A percentile compares a stretch with the other conserved stretches of the same genome.
Evolutionary conservation across 2,329 filamentous ascomycete genomes (phyloP).

Genomic region (Colletotrichum sp.): DNA sequence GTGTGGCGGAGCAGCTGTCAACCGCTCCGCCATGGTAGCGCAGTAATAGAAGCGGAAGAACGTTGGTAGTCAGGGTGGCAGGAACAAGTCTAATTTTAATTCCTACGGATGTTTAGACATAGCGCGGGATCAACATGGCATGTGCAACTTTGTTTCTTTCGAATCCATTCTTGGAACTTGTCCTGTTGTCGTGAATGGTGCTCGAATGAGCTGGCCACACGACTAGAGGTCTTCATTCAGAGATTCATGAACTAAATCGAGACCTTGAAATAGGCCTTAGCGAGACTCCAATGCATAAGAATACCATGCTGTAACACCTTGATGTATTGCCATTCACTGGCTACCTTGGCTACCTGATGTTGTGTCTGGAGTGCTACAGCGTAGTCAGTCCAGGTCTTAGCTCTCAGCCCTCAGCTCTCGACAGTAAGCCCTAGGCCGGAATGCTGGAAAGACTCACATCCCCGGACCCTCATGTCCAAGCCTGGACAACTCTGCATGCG

Average conservation of each 20-base stretch:
- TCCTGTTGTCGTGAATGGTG: too few relatives aligned
- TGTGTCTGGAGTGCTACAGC: too few relatives aligned
- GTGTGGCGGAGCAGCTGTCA: not conserved
- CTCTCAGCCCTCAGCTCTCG: not conserved
- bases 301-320: not conserved
- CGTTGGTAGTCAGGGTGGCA: not conserved
- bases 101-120: not conserved
- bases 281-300: too few relatives aligned
- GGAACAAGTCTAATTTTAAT: not conserved
- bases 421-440: not conserved
- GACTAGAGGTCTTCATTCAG: too few relatives aligned
- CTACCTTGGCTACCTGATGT: too few relatives aligned
- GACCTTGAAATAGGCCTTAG: too few relatives aligned
- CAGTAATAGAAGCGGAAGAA: not conserved
- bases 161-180: not conserved
- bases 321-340: not conserved
- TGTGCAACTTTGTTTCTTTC: not conserved
- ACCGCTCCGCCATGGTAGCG: not conserved
- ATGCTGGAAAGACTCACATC: not conserved
- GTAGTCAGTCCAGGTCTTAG: too few relatives aligned
- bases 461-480: accelerated
- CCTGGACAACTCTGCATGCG: accelerated
- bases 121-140: not conserved
- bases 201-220: too few relatives aligned
- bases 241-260: too few relatives aligned